Conservation (phyloP, 345 rosid genomes). For the Boechera stricta region DNA sequence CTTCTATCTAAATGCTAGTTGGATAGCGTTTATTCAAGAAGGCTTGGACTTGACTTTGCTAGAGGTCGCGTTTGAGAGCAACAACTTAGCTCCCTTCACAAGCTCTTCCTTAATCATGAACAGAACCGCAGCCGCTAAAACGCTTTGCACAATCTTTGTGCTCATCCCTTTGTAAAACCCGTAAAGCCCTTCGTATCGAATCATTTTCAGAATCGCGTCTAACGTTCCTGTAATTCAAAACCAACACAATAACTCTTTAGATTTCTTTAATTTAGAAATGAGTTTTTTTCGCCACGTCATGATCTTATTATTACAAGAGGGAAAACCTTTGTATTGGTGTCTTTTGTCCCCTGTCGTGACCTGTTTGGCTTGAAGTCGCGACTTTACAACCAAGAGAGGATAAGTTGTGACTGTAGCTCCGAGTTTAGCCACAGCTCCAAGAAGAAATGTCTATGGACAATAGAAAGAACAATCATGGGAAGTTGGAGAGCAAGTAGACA, state of each 20-base stretch:
- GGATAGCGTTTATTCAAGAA: slow-evolving; percentile 20
- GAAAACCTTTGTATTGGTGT: slow-evolving; percentile 74
- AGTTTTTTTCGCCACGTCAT: background rate
- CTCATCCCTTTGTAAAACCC: slow-evolving; percentile 98
- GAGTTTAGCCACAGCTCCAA: slow-evolving; percentile 97
- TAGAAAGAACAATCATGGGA: background rate
- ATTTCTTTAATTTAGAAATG: background rate
- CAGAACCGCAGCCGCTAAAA: slow-evolving; percentile 86
- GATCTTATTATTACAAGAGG: slow-evolving; percentile 1
- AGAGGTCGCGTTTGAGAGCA: slow-evolving; percentile 52
- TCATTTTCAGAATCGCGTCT: slow-evolving; percentile 91
- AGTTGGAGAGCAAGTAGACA: slow-evolving; percentile 18
- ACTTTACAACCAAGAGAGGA: slow-evolving; percentile 94
- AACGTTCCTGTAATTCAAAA: slow-evolving; percentile 58
- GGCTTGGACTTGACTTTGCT: slow-evolving; percentile 46
- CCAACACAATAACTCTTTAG: slow-evolving; percentile 15
- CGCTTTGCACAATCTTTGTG: slow-evolving; percentile 89
- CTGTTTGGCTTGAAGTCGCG: slow-evolving; percentile 97
- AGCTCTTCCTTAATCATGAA: slow-evolving; percentile 97
- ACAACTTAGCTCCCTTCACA: slow-evolving; percentile 63
- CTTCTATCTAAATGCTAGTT: slow-evolving; percentile 31
- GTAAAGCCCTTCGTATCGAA: slow-evolving; percentile 74
- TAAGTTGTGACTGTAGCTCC: slow-evolving; percentile 95
- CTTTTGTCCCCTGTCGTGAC: slow-evolving; percentile 68
- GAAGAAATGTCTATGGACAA: slow-evolving; percentile 72